Conservation (phyloP, 2,329 filamentous ascomycete genomes). For the Daldinia sp. region DNA sequence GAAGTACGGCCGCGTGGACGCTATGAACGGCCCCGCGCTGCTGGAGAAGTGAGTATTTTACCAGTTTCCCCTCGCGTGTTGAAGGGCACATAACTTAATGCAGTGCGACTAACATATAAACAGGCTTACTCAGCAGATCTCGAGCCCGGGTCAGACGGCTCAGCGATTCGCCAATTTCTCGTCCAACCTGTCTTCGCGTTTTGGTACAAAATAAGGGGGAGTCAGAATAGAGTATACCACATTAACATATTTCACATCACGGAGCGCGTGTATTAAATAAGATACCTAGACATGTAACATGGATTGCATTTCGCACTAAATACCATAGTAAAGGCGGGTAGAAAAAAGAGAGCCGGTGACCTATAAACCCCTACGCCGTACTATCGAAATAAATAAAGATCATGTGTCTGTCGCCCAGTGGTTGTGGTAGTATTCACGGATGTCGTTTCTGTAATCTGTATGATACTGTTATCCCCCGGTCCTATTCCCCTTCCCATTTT, state of each 20-base stretch:
- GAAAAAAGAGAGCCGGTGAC: constrained; percentile 6
- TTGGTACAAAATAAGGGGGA: constrained; percentile 62
- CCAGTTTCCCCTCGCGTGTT: not conserved
- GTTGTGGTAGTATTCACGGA: constrained; percentile 36
- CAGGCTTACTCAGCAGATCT: constrained; percentile 71
- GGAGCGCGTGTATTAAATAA: not conserved
- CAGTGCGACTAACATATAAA: constrained; percentile 38
- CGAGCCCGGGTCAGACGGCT: constrained; percentile 65
- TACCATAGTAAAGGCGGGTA: not conserved
- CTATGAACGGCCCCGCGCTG: constrained; percentile 84
- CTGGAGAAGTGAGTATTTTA: constrained; percentile 79
- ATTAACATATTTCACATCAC: not conserved
- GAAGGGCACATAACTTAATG: not conserved
- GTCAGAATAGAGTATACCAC: not conserved
- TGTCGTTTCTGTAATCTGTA: constrained; percentile 26
- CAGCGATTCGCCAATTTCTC: constrained; percentile 75
- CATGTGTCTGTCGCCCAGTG: constrained; percentile 25
- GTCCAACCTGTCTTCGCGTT: constrained; percentile 77
- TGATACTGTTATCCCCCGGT: constrained; percentile 16
- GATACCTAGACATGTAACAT: not conserved
- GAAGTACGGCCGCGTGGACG: constrained; percentile 93
- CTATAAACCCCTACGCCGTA: constrained; percentile 37
- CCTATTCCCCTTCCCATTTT: not conserved
- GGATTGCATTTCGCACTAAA: not conserved
- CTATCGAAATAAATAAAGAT: constrained; percentile 30